Base-by-base conservation (phyloP, 371 early-diverging fungal species). In the Mortierella sp. region DNA sequence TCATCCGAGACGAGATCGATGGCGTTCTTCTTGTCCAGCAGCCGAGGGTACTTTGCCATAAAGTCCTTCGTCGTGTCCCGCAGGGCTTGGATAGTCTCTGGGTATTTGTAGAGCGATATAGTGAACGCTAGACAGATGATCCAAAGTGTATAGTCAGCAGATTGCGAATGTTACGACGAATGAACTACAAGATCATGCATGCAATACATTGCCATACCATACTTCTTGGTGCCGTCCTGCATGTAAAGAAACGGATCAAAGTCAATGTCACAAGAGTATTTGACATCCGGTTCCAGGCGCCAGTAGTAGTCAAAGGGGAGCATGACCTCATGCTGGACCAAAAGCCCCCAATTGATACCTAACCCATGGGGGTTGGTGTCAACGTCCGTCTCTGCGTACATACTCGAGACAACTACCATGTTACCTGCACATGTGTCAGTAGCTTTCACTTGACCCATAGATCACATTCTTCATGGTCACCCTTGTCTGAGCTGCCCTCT, bases 271-370 rank as follows among this genome's bases (percentile, higher is more conserved):
- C 98, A 98, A 50, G 78, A 82, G 67, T 93, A 96, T 64, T 88
- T 78, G 19, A 96, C 95, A 43, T 86, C 91, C 0, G 98, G 98
- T 80, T 97, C 98, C n/a, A 98, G 86, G 6, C 98, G 82, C 98
- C 99, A 99, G 80, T 97, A 99, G 78, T 91, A 98, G 52, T 96
- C 94, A 58, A 89, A 94, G 28, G 87, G 80, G n/a, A 84, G 73
- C 61, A 96, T 68, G 9, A 93, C 72, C 19, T 90, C 91, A 72
- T 98, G 96, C 65, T 85, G 79, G 34, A 71, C 89, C 96, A 67
- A 99, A 95, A 73, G 93, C 90, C 1, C 98, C 97, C 3, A 96
- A 96, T 59, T 94, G 90, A 70, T 88, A 96, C 49, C 93, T 82
- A 46, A 19, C 21, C 1, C 12, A 31, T 2, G n/a, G 2, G 7